These are phyloP conservation scores for Phytophthora multivora DNA, from an alignment of 352 stramenopile species.

Conservation along the genomic window DNA sequence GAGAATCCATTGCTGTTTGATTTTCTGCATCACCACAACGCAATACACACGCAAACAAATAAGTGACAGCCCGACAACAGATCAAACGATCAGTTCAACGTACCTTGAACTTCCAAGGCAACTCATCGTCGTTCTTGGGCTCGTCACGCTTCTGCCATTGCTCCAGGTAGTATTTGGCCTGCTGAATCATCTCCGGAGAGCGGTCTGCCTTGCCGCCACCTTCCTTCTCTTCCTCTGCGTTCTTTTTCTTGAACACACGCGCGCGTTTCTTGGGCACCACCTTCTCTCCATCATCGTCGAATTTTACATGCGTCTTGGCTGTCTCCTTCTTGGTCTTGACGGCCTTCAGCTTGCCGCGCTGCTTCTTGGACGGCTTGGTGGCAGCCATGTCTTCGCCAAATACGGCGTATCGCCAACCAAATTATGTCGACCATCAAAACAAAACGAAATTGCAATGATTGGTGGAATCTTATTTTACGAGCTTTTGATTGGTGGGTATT, in stretches of 20 bases:
- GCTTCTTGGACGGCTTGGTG: constrained; percentile 79
- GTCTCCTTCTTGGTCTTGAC: constrained; percentile 28
- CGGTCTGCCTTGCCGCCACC: constrained; percentile 70
- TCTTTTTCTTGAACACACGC: constrained; percentile 31
- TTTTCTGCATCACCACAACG: constrained; percentile 52
- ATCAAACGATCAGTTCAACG: not conserved
- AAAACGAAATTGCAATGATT: constrained; percentile 31
- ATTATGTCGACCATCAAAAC: constrained; percentile 3
- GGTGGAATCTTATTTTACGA: constrained; percentile 30
- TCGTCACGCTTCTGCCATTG: constrained; percentile 73
- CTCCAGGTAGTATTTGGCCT: constrained; percentile 83
- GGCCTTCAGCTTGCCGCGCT: constrained; percentile 71
- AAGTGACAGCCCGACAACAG: constrained; percentile 1
- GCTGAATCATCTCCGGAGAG: constrained; percentile 81
- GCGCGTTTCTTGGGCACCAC: constrained; percentile 54
- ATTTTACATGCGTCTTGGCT: constrained; percentile 64
- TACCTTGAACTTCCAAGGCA: constrained; percentile 86
- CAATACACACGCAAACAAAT: constrained; percentile 3
- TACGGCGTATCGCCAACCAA: constrained; percentile 26
- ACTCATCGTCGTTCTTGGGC: constrained; percentile 51
- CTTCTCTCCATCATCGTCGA: constrained; percentile 66
- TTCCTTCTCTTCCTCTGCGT: constrained; percentile 38
- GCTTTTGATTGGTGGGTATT: constrained; percentile 45
- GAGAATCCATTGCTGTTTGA: constrained; percentile 84
- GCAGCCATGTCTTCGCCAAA: constrained; percentile 37